These are phyloP conservation scores for Lasiodiplodia gonubiensis DNA, from an alignment of 2,329 filamentous ascomycete species.

Conservation along the genomic window DNA sequence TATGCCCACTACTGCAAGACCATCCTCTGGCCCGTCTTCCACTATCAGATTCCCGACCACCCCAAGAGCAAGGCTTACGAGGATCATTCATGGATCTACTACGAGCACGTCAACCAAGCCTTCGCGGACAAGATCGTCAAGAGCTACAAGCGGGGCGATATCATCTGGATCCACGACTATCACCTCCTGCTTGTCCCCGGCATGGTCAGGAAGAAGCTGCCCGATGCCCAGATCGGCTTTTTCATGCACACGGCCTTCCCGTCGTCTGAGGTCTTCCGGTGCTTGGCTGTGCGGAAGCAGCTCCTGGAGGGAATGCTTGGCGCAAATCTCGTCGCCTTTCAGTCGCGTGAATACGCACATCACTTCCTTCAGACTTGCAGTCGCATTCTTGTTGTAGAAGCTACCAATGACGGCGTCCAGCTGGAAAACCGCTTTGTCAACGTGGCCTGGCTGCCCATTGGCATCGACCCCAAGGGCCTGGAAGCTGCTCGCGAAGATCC, in stretches of 20 bases:
- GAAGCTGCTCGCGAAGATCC: slow-evolving; percentile 71
- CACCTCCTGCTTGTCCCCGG: slow-evolving; percentile 86
- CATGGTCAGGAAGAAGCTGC: slow-evolving; percentile 88
- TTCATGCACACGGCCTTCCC: slow-evolving; percentile 96
- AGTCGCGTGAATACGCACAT: slow-evolving; percentile 89
- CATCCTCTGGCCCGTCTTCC: slow-evolving; percentile 96
- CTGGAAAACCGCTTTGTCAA: slow-evolving; percentile 93
- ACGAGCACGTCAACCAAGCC: slow-evolving; percentile 87
- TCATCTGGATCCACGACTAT: slow-evolving; percentile 96
- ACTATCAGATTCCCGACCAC: slow-evolving; percentile 97
- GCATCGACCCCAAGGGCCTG: slow-evolving; percentile 83
- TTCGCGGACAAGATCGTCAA: slow-evolving; percentile 90
- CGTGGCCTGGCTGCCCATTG: slow-evolving; percentile 83
- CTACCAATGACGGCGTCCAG: slow-evolving; percentile 84
- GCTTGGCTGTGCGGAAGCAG: slow-evolving; percentile 83
- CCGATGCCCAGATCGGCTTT: slow-evolving; percentile 94
- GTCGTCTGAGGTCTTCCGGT: slow-evolving; percentile 94
- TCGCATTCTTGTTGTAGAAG: slow-evolving; percentile 86
- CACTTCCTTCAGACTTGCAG: slow-evolving; percentile 97
- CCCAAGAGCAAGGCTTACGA: slow-evolving; percentile 98
- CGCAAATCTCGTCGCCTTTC: slow-evolving; percentile 90
- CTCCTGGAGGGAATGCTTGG: slow-evolving; percentile 91
- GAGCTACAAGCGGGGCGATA: slow-evolving; percentile 91
- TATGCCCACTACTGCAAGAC: slow-evolving; percentile 98
- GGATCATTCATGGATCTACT: slow-evolving; percentile 96